Evolutionary conservation across 75 land plant species (phyloP), one percentile per base, ranked within the genome.

Genomic region (Picea glauca): DNA sequence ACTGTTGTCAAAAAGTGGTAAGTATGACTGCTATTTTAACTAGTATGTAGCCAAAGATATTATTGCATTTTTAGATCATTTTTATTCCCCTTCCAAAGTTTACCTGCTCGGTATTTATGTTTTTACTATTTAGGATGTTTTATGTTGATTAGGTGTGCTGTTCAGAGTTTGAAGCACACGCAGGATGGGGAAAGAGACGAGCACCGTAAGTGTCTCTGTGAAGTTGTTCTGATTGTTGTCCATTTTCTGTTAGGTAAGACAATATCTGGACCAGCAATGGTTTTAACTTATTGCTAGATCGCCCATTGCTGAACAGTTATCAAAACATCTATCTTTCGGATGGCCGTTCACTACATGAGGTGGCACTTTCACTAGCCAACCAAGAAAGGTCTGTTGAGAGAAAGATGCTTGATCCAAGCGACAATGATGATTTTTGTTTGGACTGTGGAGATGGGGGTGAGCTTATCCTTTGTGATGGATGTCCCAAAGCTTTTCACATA

Each of bases 391-490:
- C 8, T 40, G 35, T 20, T 40, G 76, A 58, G 21, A 74, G 78
- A 74, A 43, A 65, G 12, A 5, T 4, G 6, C 58, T 21, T 62
- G 79, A 80, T 31, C 63, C 83, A 14, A 84, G 72, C 61, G 85
- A 84, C 61, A 90, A 83, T 84, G 91, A 93, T 85, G 93, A 96
- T 75, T 77, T 82, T 17, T 96, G 99, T 82, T 80, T 78, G 43
- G 87, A 90, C 54, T 96, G 99, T 88, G 90, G 87, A 18, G 99
- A 93, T 86, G 90, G 90, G 76, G 99, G 96, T 58, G 84, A 90
- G 70, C 93, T 96, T 79, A 76, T 94, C 46, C 86, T 87, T 68
- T 96, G 99, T 89, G 93, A 92, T 93, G 83, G 84, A 65, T 96
- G 99, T 79, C 91, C 99, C 23, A 86, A 90, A 80, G 94, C 94